Conservation (phyloP, 2,329 filamentous ascomycete genomes). For the Neofusicoccum kwambonambiense region DNA sequence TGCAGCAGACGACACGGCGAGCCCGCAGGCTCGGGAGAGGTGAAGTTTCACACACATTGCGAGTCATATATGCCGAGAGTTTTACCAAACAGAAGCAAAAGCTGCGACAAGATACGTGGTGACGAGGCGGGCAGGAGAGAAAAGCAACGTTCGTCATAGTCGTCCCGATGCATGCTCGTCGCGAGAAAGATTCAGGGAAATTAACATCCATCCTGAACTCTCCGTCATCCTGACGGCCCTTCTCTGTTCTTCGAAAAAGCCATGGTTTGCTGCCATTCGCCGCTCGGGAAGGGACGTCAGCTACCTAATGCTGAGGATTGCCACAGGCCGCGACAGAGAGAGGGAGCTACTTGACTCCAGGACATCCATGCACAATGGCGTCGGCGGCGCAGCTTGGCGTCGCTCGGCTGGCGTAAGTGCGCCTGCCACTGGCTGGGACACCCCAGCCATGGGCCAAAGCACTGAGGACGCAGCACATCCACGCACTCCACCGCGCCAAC, state of each 20-base stretch:
- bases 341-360: not conserved
- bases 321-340: not conserved
- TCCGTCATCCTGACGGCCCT: not conserved
- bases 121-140: no score
- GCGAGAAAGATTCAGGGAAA: not conserved
- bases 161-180: not conserved
- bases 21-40: not conserved
- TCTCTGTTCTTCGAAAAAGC: not conserved
- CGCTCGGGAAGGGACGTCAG: not conserved
- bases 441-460: not conserved
- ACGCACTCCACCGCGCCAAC: not conserved
- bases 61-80: not conserved
- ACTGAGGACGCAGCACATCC: not conserved
- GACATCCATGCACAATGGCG: slow-evolving; percentile 7
- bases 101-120: no score
- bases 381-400: slow-evolving; percentile 12
- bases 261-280: not conserved
- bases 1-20: not conserved
- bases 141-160: not conserved
- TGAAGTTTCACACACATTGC: slow-evolving; percentile 13
- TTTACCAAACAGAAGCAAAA: not conserved
- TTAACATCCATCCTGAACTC: not conserved
- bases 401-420: slow-evolving; percentile 8
- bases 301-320: not conserved
- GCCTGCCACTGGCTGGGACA: not conserved